Evolutionary conservation across 306 rosid species (phyloP), one percentile per base, ranked within the genome.

Genomic region (Lathyrus tuberosus): DNA sequence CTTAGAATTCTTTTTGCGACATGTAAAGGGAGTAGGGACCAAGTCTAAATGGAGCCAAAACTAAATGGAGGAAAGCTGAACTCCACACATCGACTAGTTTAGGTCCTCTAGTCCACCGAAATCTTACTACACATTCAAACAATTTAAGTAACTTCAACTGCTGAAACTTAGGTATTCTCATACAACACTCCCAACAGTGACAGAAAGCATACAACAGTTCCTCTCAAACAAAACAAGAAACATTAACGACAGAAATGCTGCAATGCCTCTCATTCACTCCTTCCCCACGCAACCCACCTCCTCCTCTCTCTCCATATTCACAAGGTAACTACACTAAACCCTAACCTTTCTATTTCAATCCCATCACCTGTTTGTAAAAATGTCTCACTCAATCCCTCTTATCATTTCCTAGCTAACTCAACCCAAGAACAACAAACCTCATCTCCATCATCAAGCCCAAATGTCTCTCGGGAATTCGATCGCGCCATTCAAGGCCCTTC

Each of bases 401-500:
- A 35, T 57, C 10, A 7, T 46, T 40, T 62, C 43, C 6, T 78
- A 84, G 83, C 78, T 4, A 31, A 31, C 37, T 31, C 37, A 31
- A 31, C 37, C 37, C 11, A 63, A 57, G n/a, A n/a, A n/a, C 69
- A 22, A 22, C 24, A 18, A 63, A 51, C 86, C 2, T 72, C 84
- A 13, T 38, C 40, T 8, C 74, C 83, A 9, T 33, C 35, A 2
- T 24, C 83, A 59, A 83, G 84, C 62, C 69, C 69, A 13, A 76
- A 72, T 30, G 41, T 88, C 28, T 65, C 84, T 33, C 71, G 61
- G 74, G 87, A 76, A 73, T 92, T 78, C 78, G 26, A 22, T 24
- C 61, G 12, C 59, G 81, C 84, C 5, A 54, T 84, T 12, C 78
- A 81, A 17, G n/a, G n/a, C n/a, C n/a, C n/a, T n/a, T n/a, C n/a